Conservation (phyloP, 2,329 filamentous ascomycete genomes). For the Penicillium digitatum region DNA sequence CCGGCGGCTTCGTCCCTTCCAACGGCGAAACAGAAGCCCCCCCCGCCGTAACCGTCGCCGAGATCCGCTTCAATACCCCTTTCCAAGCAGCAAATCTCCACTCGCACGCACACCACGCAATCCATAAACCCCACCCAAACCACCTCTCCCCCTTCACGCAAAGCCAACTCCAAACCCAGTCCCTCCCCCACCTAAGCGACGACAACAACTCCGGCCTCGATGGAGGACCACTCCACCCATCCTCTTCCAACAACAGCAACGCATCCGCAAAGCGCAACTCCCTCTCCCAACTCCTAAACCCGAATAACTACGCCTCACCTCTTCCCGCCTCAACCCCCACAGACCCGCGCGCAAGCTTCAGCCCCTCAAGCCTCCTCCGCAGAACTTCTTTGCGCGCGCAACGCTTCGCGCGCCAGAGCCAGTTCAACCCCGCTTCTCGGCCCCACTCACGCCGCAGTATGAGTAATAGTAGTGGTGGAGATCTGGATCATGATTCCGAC, state of each 20-base stretch:
- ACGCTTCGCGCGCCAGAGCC: slow-evolving; percentile 17
- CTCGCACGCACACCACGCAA: slow-evolving; percentile 19
- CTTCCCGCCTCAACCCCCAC: slow-evolving; percentile 18
- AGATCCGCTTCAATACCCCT: slow-evolving; percentile 86
- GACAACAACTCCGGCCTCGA: slow-evolving; percentile 18
- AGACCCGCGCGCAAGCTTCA: slow-evolving; percentile 24
- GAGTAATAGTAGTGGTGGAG: slow-evolving; percentile 20
- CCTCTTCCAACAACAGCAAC: slow-evolving; percentile 1
- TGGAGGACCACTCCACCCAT: background rate
- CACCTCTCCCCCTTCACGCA: slow-evolving; percentile 22
- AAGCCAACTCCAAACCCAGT: slow-evolving; percentile 2
- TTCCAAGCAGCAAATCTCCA: slow-evolving; percentile 43
- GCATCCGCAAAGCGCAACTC: slow-evolving; percentile 29
- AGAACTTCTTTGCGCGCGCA: slow-evolving; percentile 26
- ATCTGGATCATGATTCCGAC: slow-evolving; percentile 19
- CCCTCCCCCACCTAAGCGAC: background rate
- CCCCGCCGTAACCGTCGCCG: slow-evolving; percentile 61
- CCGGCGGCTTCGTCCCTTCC: slow-evolving; percentile 21
- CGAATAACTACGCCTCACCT: slow-evolving; percentile 23
- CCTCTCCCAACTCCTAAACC: slow-evolving; percentile 32
- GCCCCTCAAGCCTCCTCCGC: slow-evolving; percentile 28
- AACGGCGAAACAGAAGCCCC: slow-evolving; percentile 17
- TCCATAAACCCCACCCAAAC: slow-evolving; percentile 20
- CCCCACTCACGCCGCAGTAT: slow-evolving; percentile 12
- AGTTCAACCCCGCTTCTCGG: slow-evolving; percentile 9